phyloP scores from a whole-genome alignment of 2,329 filamentous ascomycete genomes.

The Teratosphaeria nubilosa region DNA sequence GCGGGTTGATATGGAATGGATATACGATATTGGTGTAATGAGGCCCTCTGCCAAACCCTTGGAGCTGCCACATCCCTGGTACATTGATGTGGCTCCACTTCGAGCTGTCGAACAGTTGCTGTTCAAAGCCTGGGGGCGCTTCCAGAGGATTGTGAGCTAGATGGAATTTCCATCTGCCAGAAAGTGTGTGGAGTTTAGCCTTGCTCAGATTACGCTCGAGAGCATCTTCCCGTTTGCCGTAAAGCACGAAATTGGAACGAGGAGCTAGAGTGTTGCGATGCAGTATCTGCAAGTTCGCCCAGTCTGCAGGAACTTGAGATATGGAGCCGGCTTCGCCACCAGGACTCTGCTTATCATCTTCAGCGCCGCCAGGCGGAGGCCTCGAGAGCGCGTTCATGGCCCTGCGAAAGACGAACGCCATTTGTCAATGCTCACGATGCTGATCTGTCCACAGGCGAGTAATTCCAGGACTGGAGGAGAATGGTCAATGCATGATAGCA shows the following conservation, averaged over 20 bases:
- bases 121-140: conserved; percentile 27
- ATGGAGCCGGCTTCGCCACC: not conserved
- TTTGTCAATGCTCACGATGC: not conserved
- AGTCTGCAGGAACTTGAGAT: conserved; percentile 38
- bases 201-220: conserved; percentile 30
- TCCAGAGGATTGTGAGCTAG: conserved; percentile 27
- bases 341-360: not conserved
- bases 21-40: conserved; percentile 61
- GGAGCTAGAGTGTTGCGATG: conserved; percentile 51
- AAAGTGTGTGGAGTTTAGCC: conserved; percentile 22
- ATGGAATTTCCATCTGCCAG: conserved; percentile 31
- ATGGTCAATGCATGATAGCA: no score
- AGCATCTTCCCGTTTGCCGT: conserved; percentile 40
- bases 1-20: conserved; percentile 46
- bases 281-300: conserved; percentile 51
- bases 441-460: no score
- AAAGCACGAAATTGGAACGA: conserved; percentile 48
- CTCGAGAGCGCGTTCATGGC: not conserved
- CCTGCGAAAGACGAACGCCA: not conserved
- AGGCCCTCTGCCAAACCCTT: conserved; percentile 53
- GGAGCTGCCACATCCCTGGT: conserved; percentile 57
- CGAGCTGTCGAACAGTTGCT: conserved; percentile 25
- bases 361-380: not conserved
- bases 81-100: conserved; percentile 47
- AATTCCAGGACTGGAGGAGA: no score